Evolutionary conservation across 257 asterid genomes (phyloP).

Genomic region (Capsicum baccatum): DNA sequence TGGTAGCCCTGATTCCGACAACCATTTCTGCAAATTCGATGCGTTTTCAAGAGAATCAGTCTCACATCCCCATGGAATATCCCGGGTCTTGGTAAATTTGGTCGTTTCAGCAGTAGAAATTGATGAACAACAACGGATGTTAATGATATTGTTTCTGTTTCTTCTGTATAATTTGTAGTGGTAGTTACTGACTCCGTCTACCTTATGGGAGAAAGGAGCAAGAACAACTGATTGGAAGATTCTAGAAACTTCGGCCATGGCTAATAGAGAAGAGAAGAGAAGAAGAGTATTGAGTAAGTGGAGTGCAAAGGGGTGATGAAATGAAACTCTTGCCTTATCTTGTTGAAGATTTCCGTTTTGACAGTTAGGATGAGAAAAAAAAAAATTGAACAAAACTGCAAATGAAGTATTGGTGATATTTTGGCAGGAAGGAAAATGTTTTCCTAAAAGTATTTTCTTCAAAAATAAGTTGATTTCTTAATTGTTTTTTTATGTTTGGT

Average conservation of each 20-base stretch:
- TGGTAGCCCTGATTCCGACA: constrained; percentile 74
- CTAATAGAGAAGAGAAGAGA: not conserved
- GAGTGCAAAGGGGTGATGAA: not conserved
- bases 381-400: too few relatives aligned
- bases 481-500: too few relatives aligned
- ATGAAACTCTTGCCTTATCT: constrained; percentile 14
- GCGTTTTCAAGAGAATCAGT: constrained; percentile 79
- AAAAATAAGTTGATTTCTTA: too few relatives aligned
- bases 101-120: constrained; percentile 48
- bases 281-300: not conserved
- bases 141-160: constrained; percentile 34
- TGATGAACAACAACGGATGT: constrained; percentile 57
- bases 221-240: constrained; percentile 55
- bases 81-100: constrained; percentile 38
- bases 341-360: not conserved
- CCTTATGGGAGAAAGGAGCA: constrained; percentile 46
- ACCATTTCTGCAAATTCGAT: constrained; percentile 75
- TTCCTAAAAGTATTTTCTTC: too few relatives aligned
- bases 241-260: constrained; percentile 76
- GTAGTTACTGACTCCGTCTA: constrained; percentile 27
- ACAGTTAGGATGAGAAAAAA: not conserved
- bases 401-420: too few relatives aligned
- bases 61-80: constrained; percentile 80
- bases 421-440: too few relatives aligned
- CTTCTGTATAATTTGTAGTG: constrained; percentile 45